Base-by-base conservation (phyloP, 371 early-diverging fungal species). In the Chytridiales sp. region DNA sequence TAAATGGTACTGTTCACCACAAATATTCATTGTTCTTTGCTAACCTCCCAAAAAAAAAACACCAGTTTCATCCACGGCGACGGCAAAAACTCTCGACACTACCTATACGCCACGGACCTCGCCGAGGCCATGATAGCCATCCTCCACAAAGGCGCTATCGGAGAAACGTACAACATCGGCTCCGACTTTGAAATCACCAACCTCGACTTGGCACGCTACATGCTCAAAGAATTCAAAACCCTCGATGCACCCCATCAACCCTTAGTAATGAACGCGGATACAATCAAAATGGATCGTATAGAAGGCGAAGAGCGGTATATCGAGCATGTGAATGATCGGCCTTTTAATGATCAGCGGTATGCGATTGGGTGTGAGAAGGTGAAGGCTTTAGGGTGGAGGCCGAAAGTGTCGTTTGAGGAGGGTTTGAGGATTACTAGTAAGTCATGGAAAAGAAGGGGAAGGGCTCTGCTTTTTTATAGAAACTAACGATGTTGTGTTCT, bases 101-200 rank as follows among this genome's bases (percentile, higher is more conserved):
- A 91, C 64, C 67, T 93, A 38, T 89, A 87, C 74, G 90, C 84
- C 1, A 76, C 84, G 0, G 93, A 93, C 72, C 85, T 86, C 5
- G 86, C 84, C 0, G 80, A 86, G 61, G 93, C 92, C 9, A 72
- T 93, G 44, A 84, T 87, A 53, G 61, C 81, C 3, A 84, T 93
- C 35, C 72, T 91, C 40, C 83, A 89, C 50, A 72, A 78, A 21
- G 83, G 83, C 13, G 57, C 70, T 29, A 64, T 82, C 9, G 92
- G 92, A 15, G 83, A 88, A 61, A 85, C 86, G 11, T 93, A 93
- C 75, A 93, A 93, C 69, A 89, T 93, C 51, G 91, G 91, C 0
- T 77, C 85, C 27, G 84, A 87, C 4, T 78, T 78, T 56, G 93
- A 93, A 61, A 77, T 91, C 22, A 79, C 86, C 19, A 93, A 91